phyloP scores from a whole-genome alignment of 2,329 filamentous ascomycete species.

The Fragosphaeria purpurea region DNA sequence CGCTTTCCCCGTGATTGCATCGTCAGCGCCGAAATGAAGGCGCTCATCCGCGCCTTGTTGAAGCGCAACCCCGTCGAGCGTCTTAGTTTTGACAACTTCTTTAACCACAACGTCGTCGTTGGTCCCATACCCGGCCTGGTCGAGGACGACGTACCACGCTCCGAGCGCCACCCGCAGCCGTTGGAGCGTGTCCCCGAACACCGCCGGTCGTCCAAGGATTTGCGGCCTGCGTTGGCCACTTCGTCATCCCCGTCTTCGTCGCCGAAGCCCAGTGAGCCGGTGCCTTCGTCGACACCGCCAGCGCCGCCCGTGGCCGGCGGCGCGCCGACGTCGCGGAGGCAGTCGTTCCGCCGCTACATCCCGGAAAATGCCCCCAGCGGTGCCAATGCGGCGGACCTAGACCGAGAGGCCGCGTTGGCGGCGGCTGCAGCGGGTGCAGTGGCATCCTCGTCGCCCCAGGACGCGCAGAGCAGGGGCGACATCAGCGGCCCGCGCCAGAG shows the following conservation, averaged over 20 bases:
- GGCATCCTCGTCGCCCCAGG: slow-evolving; percentile 5
- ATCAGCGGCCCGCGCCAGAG: slow-evolving; percentile 20
- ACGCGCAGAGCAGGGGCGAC: slow-evolving; percentile 1
- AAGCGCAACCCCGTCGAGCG: slow-evolving; percentile 80
- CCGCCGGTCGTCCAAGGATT: slow-evolving; percentile 23
- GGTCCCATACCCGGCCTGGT: slow-evolving; percentile 71
- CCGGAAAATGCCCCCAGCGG: slow-evolving; percentile 2
- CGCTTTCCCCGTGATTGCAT: slow-evolving; percentile 65
- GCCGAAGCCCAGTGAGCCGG: neutral
- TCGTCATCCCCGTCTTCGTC: neutral
- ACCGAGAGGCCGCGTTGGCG: slow-evolving; percentile 21
- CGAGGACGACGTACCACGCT: slow-evolving; percentile 59
- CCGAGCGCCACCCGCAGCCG: slow-evolving; percentile 2
- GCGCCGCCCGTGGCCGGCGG: slow-evolving; percentile 11
- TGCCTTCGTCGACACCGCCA: neutral
- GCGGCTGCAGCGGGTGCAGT: slow-evolving; percentile 28
- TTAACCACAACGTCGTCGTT: slow-evolving; percentile 61
- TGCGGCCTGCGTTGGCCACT: neutral
- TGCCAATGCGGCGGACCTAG: slow-evolving; percentile 22
- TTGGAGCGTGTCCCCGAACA: slow-evolving; percentile 15
- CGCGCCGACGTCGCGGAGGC: slow-evolving; percentile 18
- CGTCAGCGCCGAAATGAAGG: slow-evolving; percentile 68
- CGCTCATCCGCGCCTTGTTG: slow-evolving; percentile 66
- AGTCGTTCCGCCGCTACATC: slow-evolving; percentile 30
- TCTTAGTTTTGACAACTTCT: slow-evolving; percentile 79